Evolutionary conservation across 768 basidiomycete species (phyloP).

Genomic region (Floccularia luteovirens): DNA sequence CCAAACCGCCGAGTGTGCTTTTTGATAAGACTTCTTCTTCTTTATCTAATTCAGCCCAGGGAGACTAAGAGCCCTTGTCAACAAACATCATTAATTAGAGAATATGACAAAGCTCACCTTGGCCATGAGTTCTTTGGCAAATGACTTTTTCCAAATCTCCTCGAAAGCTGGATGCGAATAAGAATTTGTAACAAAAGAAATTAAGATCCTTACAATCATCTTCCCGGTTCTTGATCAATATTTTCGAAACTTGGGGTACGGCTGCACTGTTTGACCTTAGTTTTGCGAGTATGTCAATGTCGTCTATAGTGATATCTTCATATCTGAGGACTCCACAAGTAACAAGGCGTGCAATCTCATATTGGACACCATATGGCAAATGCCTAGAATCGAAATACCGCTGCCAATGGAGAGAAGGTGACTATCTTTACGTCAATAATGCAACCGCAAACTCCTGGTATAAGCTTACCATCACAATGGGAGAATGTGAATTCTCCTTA

Average conservation of each 20-base stretch:
- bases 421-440: too few relatives aligned
- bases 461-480: too few relatives aligned
- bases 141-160: conserved; percentile 14
- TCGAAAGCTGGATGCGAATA: neutral
- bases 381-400: conserved; percentile 16
- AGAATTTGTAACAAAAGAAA: neutral
- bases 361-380: conserved; percentile 41
- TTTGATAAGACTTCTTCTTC: conserved; percentile 35
- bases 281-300: conserved; percentile 16
- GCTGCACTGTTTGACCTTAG: conserved; percentile 22
- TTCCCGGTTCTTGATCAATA: neutral
- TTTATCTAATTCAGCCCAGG: conserved; percentile 55
- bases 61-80: conserved; percentile 28
- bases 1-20: conserved; percentile 30
- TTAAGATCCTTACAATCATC: neutral
- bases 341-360: conserved; percentile 42
- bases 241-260: conserved; percentile 16
- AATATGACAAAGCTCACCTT: conserved; percentile 14
- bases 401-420: conserved; percentile 13
- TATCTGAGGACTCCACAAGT: conserved; percentile 19
- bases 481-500: too few relatives aligned
- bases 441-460: too few relatives aligned
- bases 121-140: conserved; percentile 27
- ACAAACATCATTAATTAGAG: neutral
- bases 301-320: conserved; percentile 17